Base-by-base conservation (phyloP, 352 stramenopile genomes). In the Peronospora farinosa region DNA sequence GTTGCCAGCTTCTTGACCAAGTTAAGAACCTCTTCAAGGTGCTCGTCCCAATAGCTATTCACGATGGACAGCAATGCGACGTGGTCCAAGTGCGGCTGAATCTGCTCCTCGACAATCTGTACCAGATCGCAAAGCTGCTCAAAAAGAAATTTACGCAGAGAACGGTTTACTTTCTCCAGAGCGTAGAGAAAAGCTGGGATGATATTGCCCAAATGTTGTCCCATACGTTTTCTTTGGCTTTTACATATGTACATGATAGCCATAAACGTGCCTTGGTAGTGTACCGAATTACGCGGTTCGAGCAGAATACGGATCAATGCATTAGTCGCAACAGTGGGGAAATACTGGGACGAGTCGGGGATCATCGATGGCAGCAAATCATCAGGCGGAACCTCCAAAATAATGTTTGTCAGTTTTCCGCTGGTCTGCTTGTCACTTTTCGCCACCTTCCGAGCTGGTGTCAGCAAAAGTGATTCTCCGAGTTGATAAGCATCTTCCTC, bases 171-270 rank as follows among this genome's bases (percentile, higher is more conserved):
- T 43, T 78, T 83, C 47, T 93, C 82, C 58, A 98, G 87, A 23
- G 95, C 95, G 45, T 94, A 83, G 37, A 99, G 65, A 45, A 99
- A 98, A 32, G 97, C 93, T 21, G 96, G 96, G 23, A 99, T 93
- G 64, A 99, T 97, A 37, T 95, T 89, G 47, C 96, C 86, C 17
- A 99, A 71, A 60, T 98, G 98, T 13, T 85, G 86, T 8, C 96
- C 92, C 57, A 96, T 97, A 27, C 85, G 82, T 33, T 97, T 80
- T 0, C 93, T 90, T 30, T 99, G 83, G 40, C 83, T 95, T 63
- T 97, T 96, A 72, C 98, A 99, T 56, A 99, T 98, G 58, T 98
- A 98, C 81, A 98, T 98, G 43, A 99, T 93, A 15, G 96, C 95
- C 42, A 99, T 95, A 54, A 98, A 97, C 4, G 97, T 96, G 48